Percentiles rank a stretch among this genome's conserved stretches.
Evolutionary conservation across 2,329 filamentous ascomycete species (phyloP).

Genomic region (Coleophoma crateriformis): DNA sequence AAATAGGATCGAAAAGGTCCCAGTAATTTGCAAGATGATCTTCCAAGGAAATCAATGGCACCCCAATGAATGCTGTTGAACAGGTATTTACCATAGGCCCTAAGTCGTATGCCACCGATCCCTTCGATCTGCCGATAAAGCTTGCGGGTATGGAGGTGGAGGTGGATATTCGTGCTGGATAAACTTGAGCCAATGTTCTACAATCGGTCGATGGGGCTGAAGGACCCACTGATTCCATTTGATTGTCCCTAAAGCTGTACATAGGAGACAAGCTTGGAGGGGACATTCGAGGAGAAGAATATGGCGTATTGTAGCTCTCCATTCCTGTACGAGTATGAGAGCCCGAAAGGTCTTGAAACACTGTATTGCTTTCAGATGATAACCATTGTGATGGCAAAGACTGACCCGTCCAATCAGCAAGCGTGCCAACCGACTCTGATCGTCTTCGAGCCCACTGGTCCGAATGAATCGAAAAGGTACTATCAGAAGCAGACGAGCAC

Average conservation of each 20-base stretch:
- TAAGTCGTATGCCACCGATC: constrained; percentile 13
- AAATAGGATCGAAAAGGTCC: constrained; percentile 18
- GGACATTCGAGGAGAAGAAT: constrained; percentile 18
- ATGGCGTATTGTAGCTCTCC: constrained; percentile 18
- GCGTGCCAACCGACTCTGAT: constrained; percentile 17
- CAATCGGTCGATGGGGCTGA: constrained; percentile 23
- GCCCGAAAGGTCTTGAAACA: constrained; percentile 18
- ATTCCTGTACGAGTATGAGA: constrained; percentile 17
- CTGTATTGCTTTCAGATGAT: constrained; percentile 11
- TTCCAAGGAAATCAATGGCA: constrained; percentile 6
- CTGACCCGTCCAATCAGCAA: constrained; percentile 19
- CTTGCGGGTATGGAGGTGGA: constrained; percentile 21
- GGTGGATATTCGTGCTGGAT: constrained; percentile 18
- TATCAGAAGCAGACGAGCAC: constrained; percentile 26
- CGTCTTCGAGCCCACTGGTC: constrained; percentile 17
- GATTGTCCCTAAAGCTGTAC: constrained; percentile 15
- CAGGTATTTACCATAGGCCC: not conserved
- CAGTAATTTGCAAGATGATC: constrained; percentile 22
- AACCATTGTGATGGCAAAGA: constrained; percentile 14
- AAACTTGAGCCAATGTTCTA: constrained; percentile 20
- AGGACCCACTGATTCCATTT: constrained; percentile 28
- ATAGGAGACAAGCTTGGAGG: constrained; percentile 14
- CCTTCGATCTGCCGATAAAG: constrained; percentile 16
- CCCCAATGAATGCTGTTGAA: not conserved
- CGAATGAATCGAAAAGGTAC: constrained; percentile 24